These are phyloP conservation scores for Alternaria metachromatica DNA, from an alignment of 2,329 filamentous ascomycete genomes.

Conservation along the genomic window DNA sequence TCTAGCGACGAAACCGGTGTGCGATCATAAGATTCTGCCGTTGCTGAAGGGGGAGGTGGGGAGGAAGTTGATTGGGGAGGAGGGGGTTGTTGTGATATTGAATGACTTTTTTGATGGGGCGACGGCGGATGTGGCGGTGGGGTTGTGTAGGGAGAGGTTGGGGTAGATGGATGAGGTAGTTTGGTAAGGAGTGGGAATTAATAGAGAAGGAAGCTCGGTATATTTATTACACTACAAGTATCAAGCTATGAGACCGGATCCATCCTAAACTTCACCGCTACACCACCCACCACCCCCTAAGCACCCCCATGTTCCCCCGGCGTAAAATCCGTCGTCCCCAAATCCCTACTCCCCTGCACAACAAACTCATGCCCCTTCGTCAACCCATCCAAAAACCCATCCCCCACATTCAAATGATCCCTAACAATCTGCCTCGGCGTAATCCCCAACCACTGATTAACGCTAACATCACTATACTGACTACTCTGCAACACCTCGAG, in stretches of 20 bases:
- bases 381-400: conserved; percentile 36
- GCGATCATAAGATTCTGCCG: conserved; percentile 58
- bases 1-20: conserved; percentile 58
- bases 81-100: conserved; percentile 54
- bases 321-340: conserved; percentile 47
- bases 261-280: no score
- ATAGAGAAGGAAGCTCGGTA: no score
- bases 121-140: conserved; percentile 56
- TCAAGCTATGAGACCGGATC: accelerated
- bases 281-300: no score
- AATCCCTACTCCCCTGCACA: conserved; percentile 46
- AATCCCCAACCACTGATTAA: conserved; percentile 65
- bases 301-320: conserved; percentile 1
- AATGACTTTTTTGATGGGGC: conserved; percentile 62
- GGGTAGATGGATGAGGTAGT: no score
- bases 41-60: conserved; percentile 54
- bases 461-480: conserved; percentile 61
- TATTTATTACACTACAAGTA: no score
- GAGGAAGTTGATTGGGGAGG: conserved; percentile 47
- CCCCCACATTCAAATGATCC: conserved; percentile 37
- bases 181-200: no score
- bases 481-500: conserved; percentile 65
- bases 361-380: conserved; percentile 51
- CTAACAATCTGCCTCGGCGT: conserved; percentile 51
- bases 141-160: conserved; percentile 50